Evolutionary conservation across 1,284 basidiomycete species (phyloP).

Genomic region (Marasmius sp.): DNA sequence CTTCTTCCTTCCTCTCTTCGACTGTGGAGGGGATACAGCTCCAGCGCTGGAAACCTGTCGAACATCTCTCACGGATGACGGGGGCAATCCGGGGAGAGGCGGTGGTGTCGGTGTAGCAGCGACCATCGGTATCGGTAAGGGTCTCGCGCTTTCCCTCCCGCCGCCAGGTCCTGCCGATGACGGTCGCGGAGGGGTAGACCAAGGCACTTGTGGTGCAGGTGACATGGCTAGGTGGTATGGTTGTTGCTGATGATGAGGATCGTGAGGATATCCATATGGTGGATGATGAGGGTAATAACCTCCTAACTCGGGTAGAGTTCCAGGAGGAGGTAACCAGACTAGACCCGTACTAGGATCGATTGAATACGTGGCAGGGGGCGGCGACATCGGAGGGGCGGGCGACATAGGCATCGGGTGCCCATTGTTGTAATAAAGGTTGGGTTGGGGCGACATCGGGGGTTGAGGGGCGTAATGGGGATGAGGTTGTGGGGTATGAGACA

Average conservation of each 20-base stretch:
- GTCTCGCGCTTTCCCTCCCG: background rate
- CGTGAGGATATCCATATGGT: constrained; percentile 1
- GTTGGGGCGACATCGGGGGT: constrained; percentile 12
- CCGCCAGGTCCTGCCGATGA: constrained; percentile 30
- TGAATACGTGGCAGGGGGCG: constrained; percentile 36
- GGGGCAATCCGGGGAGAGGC: background rate
- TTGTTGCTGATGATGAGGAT: constrained; percentile 11
- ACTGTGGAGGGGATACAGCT: background rate
- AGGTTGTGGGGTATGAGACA: constrained; percentile 14
- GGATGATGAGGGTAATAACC: constrained; percentile 20
- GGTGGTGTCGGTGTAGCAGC: background rate
- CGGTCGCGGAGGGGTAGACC: constrained; percentile 21
- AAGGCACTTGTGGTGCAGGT: background rate
- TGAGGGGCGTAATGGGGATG: constrained; percentile 13
- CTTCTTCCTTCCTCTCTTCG: background rate
- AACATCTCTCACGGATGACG: background rate
- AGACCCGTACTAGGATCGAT: constrained; percentile 40
- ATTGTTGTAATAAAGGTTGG: constrained; percentile 27
- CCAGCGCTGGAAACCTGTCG: background rate
- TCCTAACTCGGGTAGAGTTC: constrained; percentile 25
- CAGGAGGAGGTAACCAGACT: constrained; percentile 48
- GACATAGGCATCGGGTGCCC: constrained; percentile 17
- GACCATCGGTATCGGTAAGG: background rate
- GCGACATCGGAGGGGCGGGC: constrained; percentile 32
- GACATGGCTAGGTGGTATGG: constrained; percentile 12